Conservation (phyloP, 768 basidiomycete genomes). For the Leucogyrophana mollusca region DNA sequence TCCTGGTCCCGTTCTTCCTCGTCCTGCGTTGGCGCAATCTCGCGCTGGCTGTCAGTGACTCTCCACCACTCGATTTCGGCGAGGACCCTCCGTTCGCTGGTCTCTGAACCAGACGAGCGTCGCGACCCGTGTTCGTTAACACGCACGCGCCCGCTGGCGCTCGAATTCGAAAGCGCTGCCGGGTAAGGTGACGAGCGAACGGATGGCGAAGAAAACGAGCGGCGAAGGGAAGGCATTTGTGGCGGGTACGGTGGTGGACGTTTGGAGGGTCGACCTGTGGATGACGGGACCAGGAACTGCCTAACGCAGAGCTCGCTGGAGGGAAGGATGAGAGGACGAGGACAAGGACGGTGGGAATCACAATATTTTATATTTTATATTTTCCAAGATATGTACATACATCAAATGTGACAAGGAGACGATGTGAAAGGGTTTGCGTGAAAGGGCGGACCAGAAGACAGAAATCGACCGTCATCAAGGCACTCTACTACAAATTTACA, state of each 20-base stretch:
- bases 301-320: constrained; percentile 46
- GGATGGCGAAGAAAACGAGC: constrained; percentile 66
- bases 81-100: constrained; percentile 63
- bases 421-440: constrained; percentile 9
- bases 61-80: constrained; percentile 91
- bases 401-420: constrained; percentile 16
- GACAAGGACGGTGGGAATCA: constrained; percentile 33
- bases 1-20: constrained; percentile 37
- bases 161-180: constrained; percentile 33
- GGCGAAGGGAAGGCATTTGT: constrained; percentile 75
- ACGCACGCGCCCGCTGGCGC: constrained; percentile 37
- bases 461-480: constrained; percentile 8
- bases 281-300: constrained; percentile 40
- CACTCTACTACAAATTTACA: constrained; percentile 1
- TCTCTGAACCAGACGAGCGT: constrained; percentile 70
- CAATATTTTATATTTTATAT: constrained; percentile 42
- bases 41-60: constrained; percentile 70
- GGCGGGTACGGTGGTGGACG: constrained; percentile 2
- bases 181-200: constrained; percentile 72
- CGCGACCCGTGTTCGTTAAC: constrained; percentile 39
- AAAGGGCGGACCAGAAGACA: constrained; percentile 5
- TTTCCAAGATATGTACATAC: constrained; percentile 24
- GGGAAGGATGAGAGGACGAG: constrained; percentile 32
- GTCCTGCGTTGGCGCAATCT: constrained; percentile 28
- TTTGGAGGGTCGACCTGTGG: constrained; percentile 13